Evolutionary conservation across 495 filamentous ascomycete genomes (phyloP).

Genomic region (Pseudomonodictys pantanalensis): DNA sequence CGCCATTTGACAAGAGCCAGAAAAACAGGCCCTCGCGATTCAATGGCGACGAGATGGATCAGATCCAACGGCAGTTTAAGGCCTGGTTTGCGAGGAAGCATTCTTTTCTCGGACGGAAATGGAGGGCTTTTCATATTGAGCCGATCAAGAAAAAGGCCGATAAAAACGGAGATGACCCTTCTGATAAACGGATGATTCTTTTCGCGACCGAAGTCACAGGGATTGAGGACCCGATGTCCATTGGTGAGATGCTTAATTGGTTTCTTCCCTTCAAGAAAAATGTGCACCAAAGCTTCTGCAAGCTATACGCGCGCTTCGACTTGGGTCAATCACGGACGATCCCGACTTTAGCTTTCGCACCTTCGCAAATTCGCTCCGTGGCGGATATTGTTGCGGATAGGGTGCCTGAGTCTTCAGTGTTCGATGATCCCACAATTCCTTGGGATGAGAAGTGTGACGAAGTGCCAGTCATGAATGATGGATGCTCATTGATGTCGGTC

Average conservation of each 20-base stretch:
- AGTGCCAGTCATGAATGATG: slow-evolving; percentile 36
- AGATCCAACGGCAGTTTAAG: slow-evolving; percentile 15
- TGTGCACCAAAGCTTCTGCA: slow-evolving; percentile 33
- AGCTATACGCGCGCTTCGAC: slow-evolving; percentile 40
- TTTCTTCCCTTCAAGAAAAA: slow-evolving; percentile 38
- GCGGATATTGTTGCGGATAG: slow-evolving; percentile 30
- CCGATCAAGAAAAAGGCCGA: slow-evolving; percentile 30
- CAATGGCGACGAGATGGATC: slow-evolving; percentile 10
- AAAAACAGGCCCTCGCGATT: slow-evolving; percentile 2
- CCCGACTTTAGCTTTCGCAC: slow-evolving; percentile 32
- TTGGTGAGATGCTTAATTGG: slow-evolving; percentile 37
- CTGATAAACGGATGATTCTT: slow-evolving; percentile 22
- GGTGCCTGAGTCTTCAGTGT: slow-evolving; percentile 31
- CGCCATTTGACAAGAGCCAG: slow-evolving; percentile 8
- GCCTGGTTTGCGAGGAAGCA: slow-evolving; percentile 32
- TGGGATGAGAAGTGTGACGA: slow-evolving; percentile 16
- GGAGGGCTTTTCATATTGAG: slow-evolving; percentile 34
- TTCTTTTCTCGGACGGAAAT: slow-evolving; percentile 37
- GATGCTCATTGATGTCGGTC: slow-evolving; percentile 37
- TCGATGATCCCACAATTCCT: slow-evolving; percentile 30
- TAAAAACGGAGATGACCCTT: background rate
- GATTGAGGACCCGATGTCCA: slow-evolving; percentile 2
- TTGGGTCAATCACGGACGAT: slow-evolving; percentile 36
- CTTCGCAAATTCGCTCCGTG: slow-evolving; percentile 29
- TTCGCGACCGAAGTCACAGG: slow-evolving; percentile 29